Percentiles rank a stretch among this genome's conserved stretches.
phyloP scores from a whole-genome alignment of 208 protist genomes.

The Trypanosoma melophagium region DNA sequence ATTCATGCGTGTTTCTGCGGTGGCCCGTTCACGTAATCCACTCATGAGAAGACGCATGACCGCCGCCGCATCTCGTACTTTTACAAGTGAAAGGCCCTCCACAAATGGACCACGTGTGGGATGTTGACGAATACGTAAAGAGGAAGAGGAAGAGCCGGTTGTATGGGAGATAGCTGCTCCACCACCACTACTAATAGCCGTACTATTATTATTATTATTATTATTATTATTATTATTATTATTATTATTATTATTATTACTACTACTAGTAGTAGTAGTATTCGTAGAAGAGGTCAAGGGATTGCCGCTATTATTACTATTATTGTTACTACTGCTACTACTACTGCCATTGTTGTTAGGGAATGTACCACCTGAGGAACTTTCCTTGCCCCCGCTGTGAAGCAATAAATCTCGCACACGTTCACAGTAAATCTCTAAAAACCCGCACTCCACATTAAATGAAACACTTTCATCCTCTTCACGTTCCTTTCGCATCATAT shows the following conservation, averaged over 20 bases:
- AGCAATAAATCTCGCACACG: conserved; percentile 76
- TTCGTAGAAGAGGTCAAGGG: too few species aligned
- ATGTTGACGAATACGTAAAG: conserved; percentile 72
- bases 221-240: not conserved
- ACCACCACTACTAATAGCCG: not conserved
- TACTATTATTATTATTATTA: not conserved
- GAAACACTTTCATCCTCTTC: conserved; percentile 56
- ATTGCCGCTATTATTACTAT: too few species aligned
- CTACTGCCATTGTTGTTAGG: too few species aligned
- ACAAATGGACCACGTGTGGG: conserved; percentile 78
- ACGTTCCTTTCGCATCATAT: conserved; percentile 62
- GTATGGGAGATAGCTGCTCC: not conserved
- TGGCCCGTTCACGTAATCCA: conserved; percentile 71
- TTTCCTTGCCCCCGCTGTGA: conserved; percentile 3
- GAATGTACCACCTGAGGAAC: too few species aligned
- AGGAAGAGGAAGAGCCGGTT: not conserved
- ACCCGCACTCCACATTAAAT: conserved; percentile 72
- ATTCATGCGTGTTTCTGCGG: conserved; percentile 95
- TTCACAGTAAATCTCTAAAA: conserved; percentile 91
- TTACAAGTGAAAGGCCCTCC: conserved; percentile 65
- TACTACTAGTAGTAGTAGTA: not conserved
- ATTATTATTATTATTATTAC: not conserved
- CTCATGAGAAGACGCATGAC: conserved; percentile 41
- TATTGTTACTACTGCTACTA: too few species aligned
- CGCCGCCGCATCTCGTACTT: conserved; percentile 49